phyloP scores from a whole-genome alignment of 306 rosid genomes.

The Vachellia collinsii region DNA sequence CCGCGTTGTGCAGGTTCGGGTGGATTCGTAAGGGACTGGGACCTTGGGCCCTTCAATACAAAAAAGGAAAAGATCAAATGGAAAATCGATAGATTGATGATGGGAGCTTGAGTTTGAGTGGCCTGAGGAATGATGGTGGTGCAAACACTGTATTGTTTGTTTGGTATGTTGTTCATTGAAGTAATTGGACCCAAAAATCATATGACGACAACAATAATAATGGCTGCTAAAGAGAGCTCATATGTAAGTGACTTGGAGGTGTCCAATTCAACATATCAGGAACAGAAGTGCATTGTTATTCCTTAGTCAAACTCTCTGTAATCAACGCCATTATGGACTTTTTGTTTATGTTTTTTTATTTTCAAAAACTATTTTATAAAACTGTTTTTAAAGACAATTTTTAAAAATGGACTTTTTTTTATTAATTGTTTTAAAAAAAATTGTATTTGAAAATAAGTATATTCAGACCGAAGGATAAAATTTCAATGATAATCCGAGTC shows the following conservation, averaged over 20 bases:
- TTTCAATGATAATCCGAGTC: too few species aligned
- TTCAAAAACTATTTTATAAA: too few species aligned
- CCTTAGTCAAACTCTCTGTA: neutral
- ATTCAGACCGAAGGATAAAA: too few species aligned
- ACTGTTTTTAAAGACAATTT: too few species aligned
- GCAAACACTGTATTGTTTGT: conserved; percentile 20
- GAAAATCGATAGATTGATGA: neutral
- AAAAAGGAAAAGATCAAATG: neutral
- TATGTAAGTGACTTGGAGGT: neutral
- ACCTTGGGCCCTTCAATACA: neutral
- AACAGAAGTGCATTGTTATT: neutral
- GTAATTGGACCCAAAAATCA: neutral
- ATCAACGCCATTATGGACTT: neutral
- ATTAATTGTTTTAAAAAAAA: too few species aligned
- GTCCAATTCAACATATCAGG: neutral
- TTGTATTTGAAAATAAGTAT: too few species aligned
- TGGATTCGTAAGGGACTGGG: neutral
- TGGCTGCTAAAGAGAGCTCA: neutral
- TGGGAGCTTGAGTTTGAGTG: conserved; percentile 24
- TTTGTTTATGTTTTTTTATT: too few species aligned
- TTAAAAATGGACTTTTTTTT: too few species aligned
- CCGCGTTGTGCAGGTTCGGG: neutral
- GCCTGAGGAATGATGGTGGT: neutral
- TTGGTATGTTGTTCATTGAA: neutral
- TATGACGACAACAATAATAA: too few species aligned